A percentile compares a stretch with the other conserved stretches of the same genome.
These are phyloP conservation scores for Thalassiosira oceanica DNA, from an alignment of 352 stramenopile species.

Conservation along the genomic window DNA sequence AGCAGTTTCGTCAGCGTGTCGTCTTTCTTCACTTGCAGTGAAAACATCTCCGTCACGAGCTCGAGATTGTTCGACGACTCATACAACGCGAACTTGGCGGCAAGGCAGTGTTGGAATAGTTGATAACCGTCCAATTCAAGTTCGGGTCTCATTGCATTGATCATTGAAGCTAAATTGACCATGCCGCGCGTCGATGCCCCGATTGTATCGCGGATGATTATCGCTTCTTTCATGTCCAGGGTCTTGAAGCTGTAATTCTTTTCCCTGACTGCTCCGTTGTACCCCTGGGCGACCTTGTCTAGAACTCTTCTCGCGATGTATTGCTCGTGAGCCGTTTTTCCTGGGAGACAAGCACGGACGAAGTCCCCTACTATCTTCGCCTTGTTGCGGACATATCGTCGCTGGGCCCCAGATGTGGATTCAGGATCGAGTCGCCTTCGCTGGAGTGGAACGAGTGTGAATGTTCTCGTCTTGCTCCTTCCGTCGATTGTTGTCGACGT, in stretches of 20 bases:
- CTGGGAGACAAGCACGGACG: no score
- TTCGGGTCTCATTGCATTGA: no score
- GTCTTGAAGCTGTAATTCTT: no score
- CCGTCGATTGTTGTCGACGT: no score
- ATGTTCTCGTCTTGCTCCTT: no score
- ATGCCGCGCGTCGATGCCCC: background rate
- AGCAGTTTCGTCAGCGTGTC: background rate
- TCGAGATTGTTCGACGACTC: background rate
- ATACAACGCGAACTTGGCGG: background rate
- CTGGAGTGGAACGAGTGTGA: no score
- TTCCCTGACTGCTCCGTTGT: no score
- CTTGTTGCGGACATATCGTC: no score
- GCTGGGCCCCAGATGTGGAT: no score
- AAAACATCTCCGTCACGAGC: background rate
- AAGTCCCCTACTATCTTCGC: no score
- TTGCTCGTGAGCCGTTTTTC: background rate
- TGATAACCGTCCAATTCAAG: background rate
- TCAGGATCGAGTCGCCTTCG: no score
- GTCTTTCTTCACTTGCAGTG: constrained; percentile 4
- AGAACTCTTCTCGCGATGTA: background rate
- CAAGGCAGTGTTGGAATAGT: background rate
- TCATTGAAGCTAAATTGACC: no score
- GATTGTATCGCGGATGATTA: background rate
- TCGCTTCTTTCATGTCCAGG: background rate
- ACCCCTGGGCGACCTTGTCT: background rate